Percentiles rank a stretch among this genome's conserved stretches.
phyloP scores from a whole-genome alignment of 1,284 basidiomycete species.

The Entoloma clypeatum region DNA sequence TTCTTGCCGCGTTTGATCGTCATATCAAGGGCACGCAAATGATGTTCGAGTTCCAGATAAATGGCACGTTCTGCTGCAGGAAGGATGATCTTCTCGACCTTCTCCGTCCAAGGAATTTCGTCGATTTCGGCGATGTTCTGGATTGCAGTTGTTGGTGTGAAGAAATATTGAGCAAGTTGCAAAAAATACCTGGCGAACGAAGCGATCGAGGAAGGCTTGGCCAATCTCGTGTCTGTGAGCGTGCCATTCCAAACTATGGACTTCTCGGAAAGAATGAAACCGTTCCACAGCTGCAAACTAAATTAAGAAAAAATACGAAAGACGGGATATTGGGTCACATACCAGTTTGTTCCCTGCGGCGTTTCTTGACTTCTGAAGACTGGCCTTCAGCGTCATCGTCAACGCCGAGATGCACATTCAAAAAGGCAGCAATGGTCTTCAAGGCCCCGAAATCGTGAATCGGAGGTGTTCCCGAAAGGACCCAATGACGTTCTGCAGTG shows the following conservation, averaged over 20 bases:
- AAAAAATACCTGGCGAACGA: conserved; percentile 75
- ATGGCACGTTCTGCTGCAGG: conserved; percentile 94
- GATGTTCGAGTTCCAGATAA: conserved; percentile 94
- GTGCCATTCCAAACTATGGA: conserved; percentile 91
- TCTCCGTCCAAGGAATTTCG: conserved; percentile 80
- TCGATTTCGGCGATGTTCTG: conserved; percentile 96
- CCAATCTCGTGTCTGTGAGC: conserved; percentile 80
- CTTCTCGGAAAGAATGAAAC: conserved; percentile 96
- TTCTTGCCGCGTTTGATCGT: conserved; percentile 82
- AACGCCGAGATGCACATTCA: conserved; percentile 84
- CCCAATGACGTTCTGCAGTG: conserved; percentile 83
- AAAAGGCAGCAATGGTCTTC: conserved; percentile 86
- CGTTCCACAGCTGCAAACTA: conserved; percentile 71
- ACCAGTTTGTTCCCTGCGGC: conserved; percentile 83
- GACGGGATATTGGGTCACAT: conserved; percentile 19
- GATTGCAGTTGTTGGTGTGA: conserved; percentile 8
- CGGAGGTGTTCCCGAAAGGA: conserved; percentile 94
- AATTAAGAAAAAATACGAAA: conserved; percentile 7
- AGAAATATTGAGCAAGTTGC: neutral
- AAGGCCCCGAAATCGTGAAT: conserved; percentile 88
- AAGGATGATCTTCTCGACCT: conserved; percentile 67
- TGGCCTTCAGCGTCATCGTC: conserved; percentile 86
- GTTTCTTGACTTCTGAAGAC: conserved; percentile 72
- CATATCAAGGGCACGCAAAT: conserved; percentile 86
- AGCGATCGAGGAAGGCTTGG: conserved; percentile 80